Evolutionary conservation across 352 stramenopile genomes (phyloP), one percentile per base, ranked within the genome.

Genomic region (Phytophthora citrophthora): DNA sequence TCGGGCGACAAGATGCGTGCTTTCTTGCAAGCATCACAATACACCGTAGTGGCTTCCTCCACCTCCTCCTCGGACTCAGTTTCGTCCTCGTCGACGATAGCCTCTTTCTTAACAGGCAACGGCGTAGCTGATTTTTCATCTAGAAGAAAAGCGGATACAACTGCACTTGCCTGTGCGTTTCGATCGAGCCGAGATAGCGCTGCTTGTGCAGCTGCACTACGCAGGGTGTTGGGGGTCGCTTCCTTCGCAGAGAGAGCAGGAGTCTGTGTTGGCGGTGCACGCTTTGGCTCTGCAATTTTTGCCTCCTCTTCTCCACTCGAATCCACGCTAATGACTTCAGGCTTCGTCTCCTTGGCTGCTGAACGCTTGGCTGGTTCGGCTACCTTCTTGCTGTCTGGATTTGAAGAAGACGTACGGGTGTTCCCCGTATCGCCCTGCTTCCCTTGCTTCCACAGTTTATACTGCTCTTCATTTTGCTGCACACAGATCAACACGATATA

Each of bases 21-120:
- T 63, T 96, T 96, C 59, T 77, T 79, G 60, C 88, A 96, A n/a
- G 39, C 46, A 64, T 96, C 88, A 34, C 88, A 96, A 51, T 92
- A 90, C 12, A 93, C 81, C 0, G 88, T 94, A 5, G 72, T 89
- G 16, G 76, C 84, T 53, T 80, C 70, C 38, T 91, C 83, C 3
- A 89, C 40, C 5, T 86, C 76, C 1, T 90, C 83, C 9, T 83
- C 73, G 1, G 67, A 73, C 15, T 88, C 63, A 1, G 26, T 77
- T 29, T 84, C 58, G 20, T 71, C 50, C 1, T 60, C 44, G 7
- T 76, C 64, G 13, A 10, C 38, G 11, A 36, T 2, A 31, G 24
- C 39, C 44, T 50, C 9, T 31, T 52, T 61, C 15, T 51, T 57
- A 38, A 41, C 45, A 6, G 27, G 29, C 15, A n/a, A 32, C 12